Conservation (phyloP, 192 early-diverging fungal species). For the Podila minutissima region DNA sequence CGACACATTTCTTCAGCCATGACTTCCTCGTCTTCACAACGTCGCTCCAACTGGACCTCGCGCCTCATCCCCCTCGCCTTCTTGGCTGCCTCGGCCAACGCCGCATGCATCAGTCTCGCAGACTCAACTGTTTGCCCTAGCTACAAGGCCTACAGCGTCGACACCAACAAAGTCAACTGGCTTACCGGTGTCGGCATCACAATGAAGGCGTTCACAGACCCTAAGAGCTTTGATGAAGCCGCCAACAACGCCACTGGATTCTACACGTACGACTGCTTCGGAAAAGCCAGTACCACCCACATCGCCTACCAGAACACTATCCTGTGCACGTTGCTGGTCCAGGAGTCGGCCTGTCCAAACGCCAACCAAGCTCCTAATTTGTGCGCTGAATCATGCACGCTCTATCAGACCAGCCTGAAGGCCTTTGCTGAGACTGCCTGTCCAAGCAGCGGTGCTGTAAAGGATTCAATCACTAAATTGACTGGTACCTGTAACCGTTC, state of each 20-base stretch:
- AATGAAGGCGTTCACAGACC: slow-evolving; percentile 9
- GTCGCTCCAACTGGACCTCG: slow-evolving; percentile 13
- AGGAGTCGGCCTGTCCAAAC: not conserved
- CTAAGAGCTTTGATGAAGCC: slow-evolving; percentile 15
- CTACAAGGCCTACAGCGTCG: slow-evolving; percentile 3
- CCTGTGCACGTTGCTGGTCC: slow-evolving; percentile 14
- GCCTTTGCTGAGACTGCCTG: slow-evolving; percentile 2
- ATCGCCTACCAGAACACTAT: slow-evolving; percentile 33
- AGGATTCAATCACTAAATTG: not conserved
- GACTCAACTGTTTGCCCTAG: slow-evolving; percentile 15
- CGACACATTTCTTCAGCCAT: not conserved
- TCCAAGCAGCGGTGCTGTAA: not conserved
- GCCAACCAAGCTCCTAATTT: not conserved
- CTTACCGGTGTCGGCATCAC: slow-evolving; percentile 1
- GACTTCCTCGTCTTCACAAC: slow-evolving; percentile 11
- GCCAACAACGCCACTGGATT: slow-evolving; percentile 2
- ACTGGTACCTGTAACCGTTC: not conserved
- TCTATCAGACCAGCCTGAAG: not conserved
- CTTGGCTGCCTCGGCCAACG: slow-evolving; percentile 12
- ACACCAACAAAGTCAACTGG: not conserved
- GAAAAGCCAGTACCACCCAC: not conserved
- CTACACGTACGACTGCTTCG: slow-evolving; percentile 5
- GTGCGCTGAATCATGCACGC: slow-evolving; percentile 18
- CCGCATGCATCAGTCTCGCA: slow-evolving; percentile 14
- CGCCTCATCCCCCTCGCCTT: slow-evolving; percentile 21